Percentiles rank a stretch among this genome's conserved stretches.
Evolutionary conservation across 768 basidiomycete species (phyloP).

Genomic region (Mycena albidolilacea): DNA sequence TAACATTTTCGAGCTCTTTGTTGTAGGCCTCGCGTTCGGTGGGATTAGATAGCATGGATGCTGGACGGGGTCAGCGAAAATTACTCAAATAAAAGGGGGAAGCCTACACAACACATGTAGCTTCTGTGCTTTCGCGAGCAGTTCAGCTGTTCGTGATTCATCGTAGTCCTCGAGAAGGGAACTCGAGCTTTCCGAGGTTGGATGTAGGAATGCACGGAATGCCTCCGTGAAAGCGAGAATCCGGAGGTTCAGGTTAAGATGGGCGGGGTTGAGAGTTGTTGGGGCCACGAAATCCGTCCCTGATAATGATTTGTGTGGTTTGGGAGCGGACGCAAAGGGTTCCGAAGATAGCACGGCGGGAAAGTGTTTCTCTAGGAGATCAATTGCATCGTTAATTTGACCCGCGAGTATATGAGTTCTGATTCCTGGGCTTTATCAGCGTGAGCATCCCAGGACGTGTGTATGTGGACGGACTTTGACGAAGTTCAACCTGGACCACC

Average conservation of each 20-base stretch:
- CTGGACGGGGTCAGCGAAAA: conserved; percentile 49
- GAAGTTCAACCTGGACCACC: conserved; percentile 63
- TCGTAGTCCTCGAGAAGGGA: conserved; percentile 43
- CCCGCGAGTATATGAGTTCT: conserved; percentile 80
- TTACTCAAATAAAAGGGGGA: neutral
- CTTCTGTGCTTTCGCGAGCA: conserved; percentile 75
- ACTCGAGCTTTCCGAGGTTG: conserved; percentile 31
- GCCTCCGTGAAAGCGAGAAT: conserved; percentile 92
- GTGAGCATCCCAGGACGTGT: conserved; percentile 2
- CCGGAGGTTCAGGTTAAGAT: conserved; percentile 87
- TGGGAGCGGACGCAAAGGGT: conserved; percentile 40
- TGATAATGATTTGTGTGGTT: conserved; percentile 47
- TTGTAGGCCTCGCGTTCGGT: conserved; percentile 73
- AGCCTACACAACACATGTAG: conserved; percentile 63
- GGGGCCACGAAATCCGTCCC: conserved; percentile 66
- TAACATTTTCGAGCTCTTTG: conserved; percentile 81
- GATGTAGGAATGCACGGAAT: conserved; percentile 70
- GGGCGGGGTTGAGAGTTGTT: conserved; percentile 80
- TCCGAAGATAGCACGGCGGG: conserved; percentile 72
- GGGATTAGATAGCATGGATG: conserved; percentile 67
- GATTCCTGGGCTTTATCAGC: conserved; percentile 66
- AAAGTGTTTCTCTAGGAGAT: conserved; percentile 78
- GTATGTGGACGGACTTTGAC: conserved; percentile 62
- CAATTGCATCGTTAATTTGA: conserved; percentile 78
- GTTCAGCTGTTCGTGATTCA: conserved; percentile 57